These are phyloP conservation scores for Leptomonas pyrrhocoris DNA, from an alignment of 208 protist species.

Conservation along the genomic window DNA sequence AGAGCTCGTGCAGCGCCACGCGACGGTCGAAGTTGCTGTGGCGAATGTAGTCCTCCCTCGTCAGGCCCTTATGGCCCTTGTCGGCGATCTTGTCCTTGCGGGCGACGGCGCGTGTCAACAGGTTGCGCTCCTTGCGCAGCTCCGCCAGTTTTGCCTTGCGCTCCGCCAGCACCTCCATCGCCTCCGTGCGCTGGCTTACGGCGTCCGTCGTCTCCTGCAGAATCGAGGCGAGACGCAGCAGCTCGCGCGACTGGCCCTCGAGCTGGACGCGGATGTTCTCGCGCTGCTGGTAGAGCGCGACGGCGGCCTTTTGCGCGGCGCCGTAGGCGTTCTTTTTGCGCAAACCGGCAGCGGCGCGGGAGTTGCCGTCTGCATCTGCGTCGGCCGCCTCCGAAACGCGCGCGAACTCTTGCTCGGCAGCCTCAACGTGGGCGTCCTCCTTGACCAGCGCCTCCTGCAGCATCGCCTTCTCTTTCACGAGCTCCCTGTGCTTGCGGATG, in stretches of 20 bases:
- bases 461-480: constrained; percentile 43
- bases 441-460: constrained; percentile 26
- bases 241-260: constrained; percentile 46
- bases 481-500: constrained; percentile 32
- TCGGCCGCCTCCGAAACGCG: constrained; percentile 35
- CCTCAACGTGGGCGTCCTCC: constrained; percentile 28
- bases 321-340: constrained; percentile 44
- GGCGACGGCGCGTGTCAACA: constrained; percentile 34
- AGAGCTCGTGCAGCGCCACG: constrained; percentile 58
- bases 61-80: constrained; percentile 42
- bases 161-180: constrained; percentile 51
- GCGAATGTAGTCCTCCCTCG: constrained; percentile 52
- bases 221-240: constrained; percentile 46
- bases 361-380: constrained; percentile 39
- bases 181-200: constrained; percentile 57
- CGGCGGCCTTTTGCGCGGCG: constrained; percentile 27
- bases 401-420: constrained; percentile 40
- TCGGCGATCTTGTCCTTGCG: constrained; percentile 61
- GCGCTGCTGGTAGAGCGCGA: constrained; percentile 44
- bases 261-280: constrained; percentile 51
- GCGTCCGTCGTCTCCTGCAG: constrained; percentile 54
- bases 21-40: constrained; percentile 64
- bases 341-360: constrained; percentile 14
- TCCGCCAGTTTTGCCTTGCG: constrained; percentile 54
- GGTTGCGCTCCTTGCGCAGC: constrained; percentile 42